Conservation (phyloP, 2,329 filamentous ascomycete species). For the Aspergillus clavatus region DNA sequence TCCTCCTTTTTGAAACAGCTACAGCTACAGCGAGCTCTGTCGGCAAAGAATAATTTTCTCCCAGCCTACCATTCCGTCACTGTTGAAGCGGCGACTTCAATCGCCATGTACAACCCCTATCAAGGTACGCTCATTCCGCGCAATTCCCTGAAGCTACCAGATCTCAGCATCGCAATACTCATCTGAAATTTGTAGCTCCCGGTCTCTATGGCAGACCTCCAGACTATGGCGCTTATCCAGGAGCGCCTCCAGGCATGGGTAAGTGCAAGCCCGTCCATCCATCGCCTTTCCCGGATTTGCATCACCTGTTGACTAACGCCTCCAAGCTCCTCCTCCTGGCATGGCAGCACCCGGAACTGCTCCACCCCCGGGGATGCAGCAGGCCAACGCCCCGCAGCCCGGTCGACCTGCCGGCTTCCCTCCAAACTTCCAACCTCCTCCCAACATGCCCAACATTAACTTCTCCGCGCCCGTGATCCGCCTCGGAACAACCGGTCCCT, state of each 20-base stretch:
- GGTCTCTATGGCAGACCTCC: conserved; percentile 68
- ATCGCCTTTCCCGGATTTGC: conserved; percentile 1
- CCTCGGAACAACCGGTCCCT: conserved; percentile 67
- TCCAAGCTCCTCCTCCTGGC: conserved; percentile 67
- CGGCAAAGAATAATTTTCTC: background rate
- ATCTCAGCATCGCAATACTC: conserved; percentile 4
- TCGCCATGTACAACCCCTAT: conserved; percentile 43
- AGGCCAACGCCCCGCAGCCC: conserved; percentile 67
- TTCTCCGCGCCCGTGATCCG: conserved; percentile 96
- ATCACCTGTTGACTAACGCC: conserved; percentile 15
- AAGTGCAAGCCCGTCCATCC: conserved; percentile 31
- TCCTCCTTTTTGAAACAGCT: conserved; percentile 6
- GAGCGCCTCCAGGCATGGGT: conserved; percentile 79
- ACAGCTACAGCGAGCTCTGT: background rate
- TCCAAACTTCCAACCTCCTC: conserved; percentile 77
- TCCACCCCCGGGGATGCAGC: conserved; percentile 71
- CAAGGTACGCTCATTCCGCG: conserved; percentile 29
- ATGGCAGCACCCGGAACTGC: conserved; percentile 75
- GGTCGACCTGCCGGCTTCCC: conserved; percentile 77
- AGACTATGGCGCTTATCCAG: conserved; percentile 67
- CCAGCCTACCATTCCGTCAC: background rate
- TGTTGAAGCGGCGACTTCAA: conserved; percentile 13
- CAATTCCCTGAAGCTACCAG: background rate
- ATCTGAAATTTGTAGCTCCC: conserved; percentile 25
- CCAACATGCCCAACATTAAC: conserved; percentile 96